Evolutionary conservation across 345 rosid genomes (phyloP).

Genomic region (Balakata baccata): DNA sequence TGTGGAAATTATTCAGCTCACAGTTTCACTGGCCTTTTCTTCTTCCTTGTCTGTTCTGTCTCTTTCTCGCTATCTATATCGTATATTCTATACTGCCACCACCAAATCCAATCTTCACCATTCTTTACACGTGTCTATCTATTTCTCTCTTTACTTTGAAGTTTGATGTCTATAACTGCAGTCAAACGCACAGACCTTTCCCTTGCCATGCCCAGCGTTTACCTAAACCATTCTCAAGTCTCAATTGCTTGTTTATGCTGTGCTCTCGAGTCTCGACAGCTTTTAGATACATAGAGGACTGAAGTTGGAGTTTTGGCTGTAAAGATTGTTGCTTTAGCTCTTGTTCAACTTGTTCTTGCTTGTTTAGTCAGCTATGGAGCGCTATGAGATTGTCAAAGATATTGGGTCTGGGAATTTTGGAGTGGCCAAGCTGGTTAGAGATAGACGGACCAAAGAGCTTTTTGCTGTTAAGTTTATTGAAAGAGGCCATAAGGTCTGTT

Average conservation of each 20-base stretch:
- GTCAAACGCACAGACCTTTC: not conserved
- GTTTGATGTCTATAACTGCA: too few relatives aligned
- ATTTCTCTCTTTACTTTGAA: not conserved
- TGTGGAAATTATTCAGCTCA: too few relatives aligned
- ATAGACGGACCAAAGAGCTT: constrained; percentile 52
- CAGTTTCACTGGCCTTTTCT: too few relatives aligned
- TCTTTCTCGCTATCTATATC: too few relatives aligned
- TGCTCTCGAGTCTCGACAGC: not conserved
- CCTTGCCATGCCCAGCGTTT: not conserved
- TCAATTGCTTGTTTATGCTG: not conserved
- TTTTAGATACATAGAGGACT: not conserved
- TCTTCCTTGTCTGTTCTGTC: too few relatives aligned
- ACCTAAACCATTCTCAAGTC: too few relatives aligned
- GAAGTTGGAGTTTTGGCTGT: not conserved
- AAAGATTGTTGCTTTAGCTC: not conserved
- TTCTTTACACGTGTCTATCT: constrained; percentile 1
- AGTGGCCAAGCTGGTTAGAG: constrained; percentile 76
- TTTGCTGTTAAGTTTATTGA: constrained; percentile 79
- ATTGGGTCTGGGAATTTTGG: constrained; percentile 95
- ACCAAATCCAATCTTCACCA: constrained; percentile 3
- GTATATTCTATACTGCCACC: not conserved
- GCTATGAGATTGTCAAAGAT: constrained; percentile 70
- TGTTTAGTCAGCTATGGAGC: constrained; percentile 45
- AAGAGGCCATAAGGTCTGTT: constrained; percentile 70
- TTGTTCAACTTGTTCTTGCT: not conserved